Conservation (phyloP, 2,329 filamentous ascomycete species). For the Fusarium udum region DNA sequence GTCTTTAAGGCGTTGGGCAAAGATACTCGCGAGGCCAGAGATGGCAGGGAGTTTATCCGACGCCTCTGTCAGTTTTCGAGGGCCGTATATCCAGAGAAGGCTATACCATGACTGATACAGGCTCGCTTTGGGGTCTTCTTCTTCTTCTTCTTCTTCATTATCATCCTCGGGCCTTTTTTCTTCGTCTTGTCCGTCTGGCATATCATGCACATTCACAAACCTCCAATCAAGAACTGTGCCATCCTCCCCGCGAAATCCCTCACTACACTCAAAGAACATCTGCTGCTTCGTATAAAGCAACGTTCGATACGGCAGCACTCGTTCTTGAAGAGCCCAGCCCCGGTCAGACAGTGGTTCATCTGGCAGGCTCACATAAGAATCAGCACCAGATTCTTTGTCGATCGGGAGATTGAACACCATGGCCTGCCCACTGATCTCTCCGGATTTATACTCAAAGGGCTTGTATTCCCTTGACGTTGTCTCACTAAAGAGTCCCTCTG, state of each 20-base stretch:
- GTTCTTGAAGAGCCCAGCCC: background rate
- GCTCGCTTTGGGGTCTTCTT: fast-evolving
- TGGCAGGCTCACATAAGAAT: background rate
- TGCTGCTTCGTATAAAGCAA: background rate
- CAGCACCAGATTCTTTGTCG: background rate
- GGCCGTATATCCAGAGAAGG: background rate
- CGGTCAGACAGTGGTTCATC: background rate
- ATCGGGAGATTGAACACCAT: background rate
- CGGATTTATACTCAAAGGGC: background rate
- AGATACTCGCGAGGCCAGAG: background rate
- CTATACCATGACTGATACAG: background rate
- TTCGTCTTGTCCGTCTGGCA: fast-evolving
- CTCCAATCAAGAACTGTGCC: background rate
- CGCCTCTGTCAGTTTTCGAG: background rate
- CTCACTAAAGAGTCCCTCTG: background rate
- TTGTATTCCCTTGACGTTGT: background rate
- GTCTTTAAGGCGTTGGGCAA: background rate
- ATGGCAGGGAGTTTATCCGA: conserved; percentile 10
- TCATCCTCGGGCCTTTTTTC: fast-evolving
- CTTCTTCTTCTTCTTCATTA: fast-evolving
- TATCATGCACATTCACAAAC: background rate
- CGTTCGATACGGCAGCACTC: background rate
- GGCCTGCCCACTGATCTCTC: background rate
- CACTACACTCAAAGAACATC: background rate
- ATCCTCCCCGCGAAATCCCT: background rate